These are phyloP conservation scores for Saccharomycopsis malanga DNA, from an alignment of 805 yeast genomes.

Conservation along the genomic window DNA sequence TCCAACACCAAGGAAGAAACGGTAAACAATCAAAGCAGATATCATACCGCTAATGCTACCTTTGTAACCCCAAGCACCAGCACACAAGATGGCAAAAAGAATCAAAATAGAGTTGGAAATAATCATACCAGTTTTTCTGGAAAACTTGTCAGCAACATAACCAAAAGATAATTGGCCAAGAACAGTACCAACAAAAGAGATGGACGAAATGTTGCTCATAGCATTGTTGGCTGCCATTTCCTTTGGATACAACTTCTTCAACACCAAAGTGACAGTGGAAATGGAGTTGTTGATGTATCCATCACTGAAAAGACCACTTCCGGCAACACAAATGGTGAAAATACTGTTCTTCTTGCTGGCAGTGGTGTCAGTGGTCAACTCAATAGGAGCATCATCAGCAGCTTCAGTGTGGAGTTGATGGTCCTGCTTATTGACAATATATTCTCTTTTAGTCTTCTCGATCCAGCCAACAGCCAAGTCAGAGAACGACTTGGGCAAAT, in stretches of 20 bases:
- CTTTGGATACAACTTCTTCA: constrained; percentile 56
- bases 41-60: constrained; percentile 70
- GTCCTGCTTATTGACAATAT: constrained; percentile 32
- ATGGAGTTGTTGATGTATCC: constrained; percentile 88
- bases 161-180: constrained; percentile 82
- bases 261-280: constrained; percentile 69
- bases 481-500: constrained; percentile 38
- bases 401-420: constrained; percentile 24
- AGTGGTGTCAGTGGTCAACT: constrained; percentile 15
- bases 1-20: constrained; percentile 85
- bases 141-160: constrained; percentile 66
- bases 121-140: constrained; percentile 81
- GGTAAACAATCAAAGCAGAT: constrained; percentile 74
- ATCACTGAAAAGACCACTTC: constrained; percentile 90
- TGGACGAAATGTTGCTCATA: constrained; percentile 71
- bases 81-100: constrained; percentile 66
- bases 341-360: constrained; percentile 24
- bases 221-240: constrained; percentile 61
- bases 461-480: constrained; percentile 38
- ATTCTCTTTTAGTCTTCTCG: constrained; percentile 36
- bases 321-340: constrained; percentile 75
- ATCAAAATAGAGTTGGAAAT: constrained; percentile 69
- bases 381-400: constrained; percentile 21
- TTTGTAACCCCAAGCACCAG: constrained; percentile 77
- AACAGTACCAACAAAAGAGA: constrained; percentile 89